Evolutionary conservation across 2,329 filamentous ascomycete species (phyloP).

Genomic region (Colletotrichum camelliae): DNA sequence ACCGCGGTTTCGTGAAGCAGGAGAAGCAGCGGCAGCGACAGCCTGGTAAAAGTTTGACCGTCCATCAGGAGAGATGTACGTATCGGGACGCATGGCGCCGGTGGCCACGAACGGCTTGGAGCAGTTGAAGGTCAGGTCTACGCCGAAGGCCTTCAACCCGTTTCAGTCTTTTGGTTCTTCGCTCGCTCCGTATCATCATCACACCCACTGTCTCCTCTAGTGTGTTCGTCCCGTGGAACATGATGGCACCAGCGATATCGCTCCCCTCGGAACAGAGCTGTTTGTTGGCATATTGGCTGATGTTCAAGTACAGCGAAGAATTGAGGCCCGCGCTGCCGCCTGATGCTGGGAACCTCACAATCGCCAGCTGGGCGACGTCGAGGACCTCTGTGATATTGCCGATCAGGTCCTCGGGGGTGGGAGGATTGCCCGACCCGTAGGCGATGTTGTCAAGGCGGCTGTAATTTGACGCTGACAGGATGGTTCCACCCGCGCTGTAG

Average conservation of each 20-base stretch:
- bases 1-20: conserved; percentile 46
- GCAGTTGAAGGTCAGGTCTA: conserved; percentile 56
- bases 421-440: conserved; percentile 31
- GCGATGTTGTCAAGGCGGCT: conserved; percentile 37
- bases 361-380: conserved; percentile 33
- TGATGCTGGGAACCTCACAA: conserved; percentile 28
- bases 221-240: conserved; percentile 58
- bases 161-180: neutral
- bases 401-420: conserved; percentile 30
- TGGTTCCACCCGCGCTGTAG: conserved; percentile 33
- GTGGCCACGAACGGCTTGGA: conserved; percentile 57
- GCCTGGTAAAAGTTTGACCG: conserved; percentile 59
- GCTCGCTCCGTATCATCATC: no score
- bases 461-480: conserved; percentile 38
- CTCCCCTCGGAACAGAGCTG: conserved; percentile 34
- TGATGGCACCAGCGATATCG: conserved; percentile 34
- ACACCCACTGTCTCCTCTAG: conserved; percentile 53
- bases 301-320: conserved; percentile 36
- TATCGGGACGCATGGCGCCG: conserved; percentile 60
- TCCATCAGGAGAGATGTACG: conserved; percentile 58
- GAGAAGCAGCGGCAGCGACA: conserved; percentile 51
- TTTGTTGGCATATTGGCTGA: conserved; percentile 34
- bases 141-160: conserved; percentile 47
- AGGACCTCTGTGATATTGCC: conserved; percentile 36
- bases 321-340: conserved; percentile 35